These are phyloP conservation scores for Paraurostyla sp. DNA, from an alignment of 73 alveolate genomes.

Conservation along the genomic window DNA sequence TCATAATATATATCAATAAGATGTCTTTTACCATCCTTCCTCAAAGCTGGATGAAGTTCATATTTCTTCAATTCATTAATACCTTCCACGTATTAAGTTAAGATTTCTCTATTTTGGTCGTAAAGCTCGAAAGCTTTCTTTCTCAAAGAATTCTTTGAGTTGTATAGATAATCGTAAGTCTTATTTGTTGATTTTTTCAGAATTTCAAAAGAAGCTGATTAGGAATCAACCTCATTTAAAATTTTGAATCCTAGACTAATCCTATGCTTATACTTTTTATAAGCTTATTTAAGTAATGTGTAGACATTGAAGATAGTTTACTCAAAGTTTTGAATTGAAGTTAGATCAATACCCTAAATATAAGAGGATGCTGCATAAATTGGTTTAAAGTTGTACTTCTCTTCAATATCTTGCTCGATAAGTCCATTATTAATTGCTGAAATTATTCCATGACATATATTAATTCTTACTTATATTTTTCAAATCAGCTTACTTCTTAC, in stretches of 20 bases:
- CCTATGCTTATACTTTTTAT: conserved; percentile 12
- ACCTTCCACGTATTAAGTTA: background rate
- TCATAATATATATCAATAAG: conserved; percentile 27
- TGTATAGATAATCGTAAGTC: conserved; percentile 10
- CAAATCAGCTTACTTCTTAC: background rate
- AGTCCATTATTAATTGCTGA: conserved; percentile 40
- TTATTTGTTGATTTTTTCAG: background rate
- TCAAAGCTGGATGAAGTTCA: conserved; percentile 28
- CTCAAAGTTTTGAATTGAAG: conserved; percentile 43
- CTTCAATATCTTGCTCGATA: conserved; percentile 26
- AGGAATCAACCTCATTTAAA: conserved; percentile 12
- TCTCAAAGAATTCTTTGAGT: background rate
- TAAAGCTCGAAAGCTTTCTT: background rate
- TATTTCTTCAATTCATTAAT: conserved; percentile 23
- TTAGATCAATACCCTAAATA: conserved; percentile 10
- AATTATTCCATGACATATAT: background rate
- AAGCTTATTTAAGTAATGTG: background rate
- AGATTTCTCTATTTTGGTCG: background rate
- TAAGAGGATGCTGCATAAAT: conserved; percentile 34
- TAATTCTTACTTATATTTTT: conserved; percentile 14
- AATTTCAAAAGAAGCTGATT: background rate
- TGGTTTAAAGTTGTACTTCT: conserved; percentile 41
- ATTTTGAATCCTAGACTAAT: conserved; percentile 32
- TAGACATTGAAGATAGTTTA: conserved; percentile 24
- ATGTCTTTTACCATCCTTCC: conserved; percentile 6